These are phyloP conservation scores for Decorospora gaudefroyi DNA, from an alignment of 2,329 filamentous ascomycete genomes.

Conservation along the genomic window DNA sequence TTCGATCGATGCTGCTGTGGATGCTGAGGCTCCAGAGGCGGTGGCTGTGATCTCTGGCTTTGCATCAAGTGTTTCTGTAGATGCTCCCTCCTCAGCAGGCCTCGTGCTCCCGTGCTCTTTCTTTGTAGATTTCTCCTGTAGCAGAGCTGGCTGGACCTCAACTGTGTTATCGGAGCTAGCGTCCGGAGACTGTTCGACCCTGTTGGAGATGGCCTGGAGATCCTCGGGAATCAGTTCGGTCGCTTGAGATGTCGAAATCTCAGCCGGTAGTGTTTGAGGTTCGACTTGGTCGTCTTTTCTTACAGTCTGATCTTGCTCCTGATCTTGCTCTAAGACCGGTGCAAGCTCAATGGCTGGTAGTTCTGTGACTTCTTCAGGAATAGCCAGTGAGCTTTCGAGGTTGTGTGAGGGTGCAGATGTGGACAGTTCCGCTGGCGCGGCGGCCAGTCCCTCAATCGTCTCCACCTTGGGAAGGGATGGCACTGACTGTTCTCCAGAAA, in stretches of 20 bases:
- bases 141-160: slow-evolving; percentile 10
- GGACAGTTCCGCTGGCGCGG: slow-evolving; percentile 25
- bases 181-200: slow-evolving; percentile 2
- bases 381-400: slow-evolving; percentile 12
- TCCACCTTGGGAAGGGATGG: slow-evolving; percentile 12
- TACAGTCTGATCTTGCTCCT: slow-evolving; percentile 9
- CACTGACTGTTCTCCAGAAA: slow-evolving; percentile 15
- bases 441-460: slow-evolving; percentile 20
- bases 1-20: not conserved
- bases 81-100: too few species aligned
- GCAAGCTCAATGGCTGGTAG: slow-evolving; percentile 5
- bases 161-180: slow-evolving; percentile 10
- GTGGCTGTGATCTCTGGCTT: not conserved
- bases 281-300: too few species aligned
- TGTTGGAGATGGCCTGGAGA: not conserved
- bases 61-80: too few species aligned
- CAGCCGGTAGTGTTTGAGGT: slow-evolving; percentile 3
- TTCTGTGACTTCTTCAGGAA: slow-evolving; percentile 9
- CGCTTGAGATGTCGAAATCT: slow-evolving; percentile 4
- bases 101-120: slow-evolving; percentile 3
- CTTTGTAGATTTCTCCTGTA: slow-evolving; percentile 1
- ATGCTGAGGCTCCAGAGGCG: not conserved
- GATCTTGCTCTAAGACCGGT: slow-evolving; percentile 9
- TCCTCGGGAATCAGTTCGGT: slow-evolving; percentile 7
- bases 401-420: slow-evolving; percentile 21